A percentile compares a stretch with the other conserved stretches of the same genome.
Conservation (phyloP, 345 rosid species). For the Syzygium oleosum region DNA sequence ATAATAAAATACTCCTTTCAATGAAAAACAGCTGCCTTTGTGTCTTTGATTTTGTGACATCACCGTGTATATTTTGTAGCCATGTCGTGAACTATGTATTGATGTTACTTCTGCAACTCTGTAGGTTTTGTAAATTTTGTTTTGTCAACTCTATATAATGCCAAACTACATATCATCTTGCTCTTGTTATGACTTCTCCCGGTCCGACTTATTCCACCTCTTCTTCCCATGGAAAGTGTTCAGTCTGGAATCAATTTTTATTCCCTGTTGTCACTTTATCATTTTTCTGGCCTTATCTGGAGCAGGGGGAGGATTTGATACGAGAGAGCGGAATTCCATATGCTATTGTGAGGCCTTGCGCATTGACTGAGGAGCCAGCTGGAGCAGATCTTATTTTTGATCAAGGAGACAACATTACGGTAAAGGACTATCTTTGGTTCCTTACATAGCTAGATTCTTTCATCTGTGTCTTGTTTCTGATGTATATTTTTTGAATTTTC, state of each 20-base stretch:
- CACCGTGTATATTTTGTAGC: not conserved
- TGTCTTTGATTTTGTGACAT: not conserved
- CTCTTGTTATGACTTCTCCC: not conserved
- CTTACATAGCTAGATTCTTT: not conserved
- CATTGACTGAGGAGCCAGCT: slow-evolving; percentile 93
- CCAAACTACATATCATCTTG: not conserved
- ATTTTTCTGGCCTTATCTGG: not conserved
- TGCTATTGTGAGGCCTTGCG: slow-evolving; percentile 86
- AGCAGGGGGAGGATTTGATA: slow-evolving; percentile 80
- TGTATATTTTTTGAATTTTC: not conserved
- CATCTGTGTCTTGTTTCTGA: not conserved
- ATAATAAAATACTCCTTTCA: not conserved
- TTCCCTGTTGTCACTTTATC: not conserved
- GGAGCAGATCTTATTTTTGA: slow-evolving; percentile 92
- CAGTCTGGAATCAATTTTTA: not conserved
- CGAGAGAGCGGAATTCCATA: slow-evolving; percentile 86
- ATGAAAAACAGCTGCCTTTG: not conserved
- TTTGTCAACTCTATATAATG: not conserved
- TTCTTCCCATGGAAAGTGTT: not conserved
- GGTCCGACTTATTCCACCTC: not conserved
- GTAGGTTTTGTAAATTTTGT: not conserved
- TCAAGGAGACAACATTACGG: slow-evolving; percentile 91
- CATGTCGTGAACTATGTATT: not conserved
- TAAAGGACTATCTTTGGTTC: slow-evolving; percentile 8
- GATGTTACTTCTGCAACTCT: not conserved